Evolutionary conservation across 306 rosid species (phyloP), one percentile per base, ranked within the genome.

Genomic region (Rubus idaeus): DNA sequence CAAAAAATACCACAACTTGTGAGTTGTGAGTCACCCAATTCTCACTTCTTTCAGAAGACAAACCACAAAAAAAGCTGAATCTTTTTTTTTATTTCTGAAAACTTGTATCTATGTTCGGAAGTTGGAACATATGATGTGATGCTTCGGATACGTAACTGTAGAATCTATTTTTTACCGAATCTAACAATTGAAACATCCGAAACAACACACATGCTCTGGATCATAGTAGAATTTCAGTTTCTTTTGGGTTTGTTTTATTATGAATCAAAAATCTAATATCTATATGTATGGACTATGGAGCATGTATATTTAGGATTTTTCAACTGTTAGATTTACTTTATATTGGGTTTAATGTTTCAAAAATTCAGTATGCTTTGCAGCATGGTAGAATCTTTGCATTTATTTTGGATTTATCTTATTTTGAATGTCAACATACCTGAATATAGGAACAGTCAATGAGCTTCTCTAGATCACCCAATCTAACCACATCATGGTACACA

Each of bases 401-500:
- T 4, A 1, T 30, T 30, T 20, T 8, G 26, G 20, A 30, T 56
- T 20, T 20, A 3, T 20, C 8, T 4, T 4, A 56, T 20, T n/a
- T 56, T 52, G 61, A 60, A 65, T n/a, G 26, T 65, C 26, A 65
- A 17, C 2, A 83, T 77, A 93, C 98, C 98, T 94, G 98, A 77
- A 91, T 89, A 62, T 76, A 89, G 68, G 97, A 84, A 76, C 97
- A 94, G 82, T 94, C 91, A 56, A 94, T 88, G 79, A 94, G 96
- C 89, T 90, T 91, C 55, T 94, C 97, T 57, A 94, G 88, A 81
- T 94, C 98, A 41, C 87, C 90, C 88, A 91, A 89, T 77, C 98
- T 86, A 80, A 94, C 87, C 42, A 94, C 98, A 42, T 94, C 91
- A 75, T 94, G 98, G 86, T 94, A 94, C 78, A 94, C 98, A 79